Base-by-base conservation (phyloP, 805 yeast species). In the Myxozyma nipponensis region DNA sequence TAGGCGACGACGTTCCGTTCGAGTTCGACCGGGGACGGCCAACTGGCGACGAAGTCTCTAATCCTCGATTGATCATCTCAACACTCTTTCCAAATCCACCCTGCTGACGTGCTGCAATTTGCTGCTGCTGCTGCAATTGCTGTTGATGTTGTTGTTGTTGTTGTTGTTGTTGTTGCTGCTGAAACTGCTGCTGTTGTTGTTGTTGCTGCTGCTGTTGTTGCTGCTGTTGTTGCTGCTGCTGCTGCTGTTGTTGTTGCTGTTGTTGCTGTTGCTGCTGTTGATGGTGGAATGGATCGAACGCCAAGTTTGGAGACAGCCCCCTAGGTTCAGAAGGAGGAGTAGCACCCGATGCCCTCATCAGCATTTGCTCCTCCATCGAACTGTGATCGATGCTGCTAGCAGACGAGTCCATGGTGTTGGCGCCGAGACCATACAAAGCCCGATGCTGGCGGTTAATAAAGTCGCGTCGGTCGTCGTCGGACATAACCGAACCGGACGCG, bases 401-500 rank as follows among this genome's bases (percentile, higher is more conserved):
- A 13, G 40, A 19, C 7, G 26, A 23, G 3, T 23, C 25, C 22
- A 43, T 22, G n/a, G n/a, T n/a, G n/a, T n/a, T n/a, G 32, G 42
- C 55, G 35, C 52, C 54, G 21, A 47, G 10, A 19, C 48, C 48
- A 39, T 57, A 57, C 22, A 57, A 42, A 19, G 57, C 54, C 39
- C 59, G 56, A 26, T 56, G 54, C 46, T 57, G 60, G 19, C 60
- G 59, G 44, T 26, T 42, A 23, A 50, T 36, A 7, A 53, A n/a
- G 32, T 56, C 59, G 26, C 59, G 59, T 24, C 58, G 57, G 5
- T 57, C 59, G 24, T 54, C 59, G 19, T 57, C 60, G 15, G 57
- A 53, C 37, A 55, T 25, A 9, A 57, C 49, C 18, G 55, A 46
- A n/a, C n/a, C n/a, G n/a, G n/a, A n/a, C n/a, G n/a, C n/a, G n/a